These are phyloP conservation scores for Candolleomyces eurysporus DNA, from an alignment of 768 basidiomycete species.

Conservation along the genomic window DNA sequence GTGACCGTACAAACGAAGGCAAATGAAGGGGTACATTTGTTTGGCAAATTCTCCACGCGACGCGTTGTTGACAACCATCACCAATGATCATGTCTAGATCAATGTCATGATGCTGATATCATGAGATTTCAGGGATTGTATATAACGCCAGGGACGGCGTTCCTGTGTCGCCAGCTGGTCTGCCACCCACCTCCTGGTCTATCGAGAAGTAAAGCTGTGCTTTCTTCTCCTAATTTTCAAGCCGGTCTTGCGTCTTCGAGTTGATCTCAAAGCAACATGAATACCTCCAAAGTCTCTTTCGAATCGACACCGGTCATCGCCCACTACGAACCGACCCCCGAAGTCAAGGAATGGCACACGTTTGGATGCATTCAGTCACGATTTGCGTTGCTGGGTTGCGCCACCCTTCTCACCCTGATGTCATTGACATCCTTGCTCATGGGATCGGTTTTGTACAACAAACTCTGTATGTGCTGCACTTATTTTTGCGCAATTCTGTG, in stretches of 20 bases:
- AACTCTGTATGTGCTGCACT: background rate
- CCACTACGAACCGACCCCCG: background rate
- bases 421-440: background rate
- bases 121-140: too few relatives aligned
- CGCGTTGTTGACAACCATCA: too few relatives aligned
- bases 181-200: slow-evolving; percentile 3
- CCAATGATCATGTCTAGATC: too few relatives aligned
- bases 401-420: background rate
- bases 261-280: slow-evolving; percentile 1
- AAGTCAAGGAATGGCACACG: background rate
- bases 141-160: too few relatives aligned
- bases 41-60: too few relatives aligned
- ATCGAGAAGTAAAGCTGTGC: background rate
- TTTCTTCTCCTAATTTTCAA: background rate
- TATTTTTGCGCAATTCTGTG: too few relatives aligned
- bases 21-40: too few relatives aligned
- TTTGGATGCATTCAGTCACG: background rate
- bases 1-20: too few relatives aligned
- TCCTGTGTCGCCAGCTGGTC: background rate
- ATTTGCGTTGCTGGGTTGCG: background rate
- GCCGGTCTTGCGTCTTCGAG: slow-evolving; percentile 3
- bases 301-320: background rate
- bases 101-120: too few relatives aligned
- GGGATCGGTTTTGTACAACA: slow-evolving; percentile 2
- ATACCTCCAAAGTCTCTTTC: background rate